Conservation (phyloP, 495 filamentous ascomycete genomes). For the Aspergillus baeticus region DNA sequence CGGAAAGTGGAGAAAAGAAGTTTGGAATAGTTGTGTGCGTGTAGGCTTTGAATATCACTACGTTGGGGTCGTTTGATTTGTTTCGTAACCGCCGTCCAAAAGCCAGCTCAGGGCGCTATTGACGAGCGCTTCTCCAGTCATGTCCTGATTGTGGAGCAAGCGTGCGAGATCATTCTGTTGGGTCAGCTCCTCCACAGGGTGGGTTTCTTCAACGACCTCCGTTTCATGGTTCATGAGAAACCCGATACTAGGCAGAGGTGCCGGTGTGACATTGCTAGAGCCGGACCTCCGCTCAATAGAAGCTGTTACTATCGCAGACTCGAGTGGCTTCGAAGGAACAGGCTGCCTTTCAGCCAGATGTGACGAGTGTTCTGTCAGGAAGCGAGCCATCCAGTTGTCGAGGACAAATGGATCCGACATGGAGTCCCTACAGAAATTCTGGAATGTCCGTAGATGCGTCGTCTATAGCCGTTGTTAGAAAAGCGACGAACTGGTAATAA, state of each 20-base stretch:
- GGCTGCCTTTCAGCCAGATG: conserved; percentile 10
- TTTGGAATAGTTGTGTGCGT: no score
- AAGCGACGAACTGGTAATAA: background rate
- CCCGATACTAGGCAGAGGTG: background rate
- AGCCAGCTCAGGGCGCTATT: conserved; percentile 20
- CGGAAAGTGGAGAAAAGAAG: no score
- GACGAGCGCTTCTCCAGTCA: conserved; percentile 17
- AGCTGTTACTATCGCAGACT: background rate
- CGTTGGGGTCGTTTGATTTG: background rate
- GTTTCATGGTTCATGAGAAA: background rate
- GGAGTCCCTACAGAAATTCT: conserved; percentile 20
- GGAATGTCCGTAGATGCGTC: conserved; percentile 19
- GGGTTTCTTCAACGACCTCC: background rate
- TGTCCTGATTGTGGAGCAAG: conserved; percentile 12
- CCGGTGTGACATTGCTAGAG: background rate
- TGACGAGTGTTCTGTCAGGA: conserved; percentile 25
- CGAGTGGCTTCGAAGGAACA: background rate
- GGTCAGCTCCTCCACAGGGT: background rate
- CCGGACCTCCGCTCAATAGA: background rate
- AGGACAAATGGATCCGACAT: conserved; percentile 23
- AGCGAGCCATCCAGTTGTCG: conserved; percentile 30
- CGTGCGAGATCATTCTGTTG: conserved; percentile 6
- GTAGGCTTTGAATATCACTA: background rate
- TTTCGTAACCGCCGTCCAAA: conserved; percentile 6
- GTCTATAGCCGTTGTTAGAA: conserved; percentile 14